Evolutionary conservation across 2,329 filamentous ascomycete species (phyloP), one percentile per base, ranked within the genome.

Genomic region (Coleophoma cylindrospora): DNA sequence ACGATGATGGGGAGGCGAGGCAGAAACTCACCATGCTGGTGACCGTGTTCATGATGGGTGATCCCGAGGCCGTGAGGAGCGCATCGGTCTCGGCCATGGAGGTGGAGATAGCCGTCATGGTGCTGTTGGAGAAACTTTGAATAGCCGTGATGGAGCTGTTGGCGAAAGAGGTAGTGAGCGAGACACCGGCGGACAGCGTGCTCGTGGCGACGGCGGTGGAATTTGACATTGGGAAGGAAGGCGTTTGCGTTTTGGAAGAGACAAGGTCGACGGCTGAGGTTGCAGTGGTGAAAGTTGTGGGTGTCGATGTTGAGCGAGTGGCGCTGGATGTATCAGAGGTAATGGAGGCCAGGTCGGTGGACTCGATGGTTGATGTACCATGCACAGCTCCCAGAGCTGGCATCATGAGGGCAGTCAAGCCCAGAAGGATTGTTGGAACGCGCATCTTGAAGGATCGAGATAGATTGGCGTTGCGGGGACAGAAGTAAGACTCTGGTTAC

Each of bases 301-400:
- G 22, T 7, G 7, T 22, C 11, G 11, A 38, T 2, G 19, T 19
- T 19, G 36, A 38, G 36, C 7, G 6, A 10, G 36, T n/a, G 12
- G 69, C 72, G n/a, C 66, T 70, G 7, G 66, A 71, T 14, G 77
- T 81, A 61, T 77, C 73, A 3, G 70, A 73, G 2, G 75, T 76
- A 56, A 75, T 77, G 38, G 38, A 38, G 15, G 10, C 11, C 15
- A 21, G 17, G 12, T 17, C 38, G n/a, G 11, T 21, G 38, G 38
- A 21, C 15, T 17, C 14, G 14, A 12, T 19, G 12, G 19, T n/a
- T 17, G 40, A 17, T 27, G 27, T 27, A 27, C 7, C 27, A 8
- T 10, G 27, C 27, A 27, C 27, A 27, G 27, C 27, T 27, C 27
- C 36, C 12, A 44, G 32, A 12, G 27, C n/a, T 10, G 41, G 41